phyloP scores from a whole-genome alignment of 2,329 filamentous ascomycete species.

The Knufia fluminis region DNA sequence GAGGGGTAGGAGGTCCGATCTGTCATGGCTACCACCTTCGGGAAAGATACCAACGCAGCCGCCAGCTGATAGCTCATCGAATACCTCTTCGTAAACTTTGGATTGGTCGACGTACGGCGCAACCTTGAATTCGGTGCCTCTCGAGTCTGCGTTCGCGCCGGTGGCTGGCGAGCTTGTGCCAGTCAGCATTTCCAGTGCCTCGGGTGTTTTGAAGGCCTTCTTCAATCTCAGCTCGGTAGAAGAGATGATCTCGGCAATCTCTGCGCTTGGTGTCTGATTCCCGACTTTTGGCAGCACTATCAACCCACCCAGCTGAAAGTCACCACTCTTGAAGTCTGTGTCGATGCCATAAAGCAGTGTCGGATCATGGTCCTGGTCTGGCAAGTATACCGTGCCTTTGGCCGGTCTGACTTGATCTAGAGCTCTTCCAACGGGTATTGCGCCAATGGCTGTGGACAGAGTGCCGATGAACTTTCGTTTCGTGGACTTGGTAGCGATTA shows the following conservation, averaged over 20 bases:
- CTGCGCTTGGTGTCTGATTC: slow-evolving; percentile 68
- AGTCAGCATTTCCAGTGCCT: slow-evolving; percentile 71
- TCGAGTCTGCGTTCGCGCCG: slow-evolving; percentile 32
- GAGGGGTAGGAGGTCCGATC: slow-evolving; percentile 79
- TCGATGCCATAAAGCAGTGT: slow-evolving; percentile 69
- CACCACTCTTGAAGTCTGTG: slow-evolving; percentile 66
- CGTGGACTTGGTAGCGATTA: slow-evolving; percentile 94
- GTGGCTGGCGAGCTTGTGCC: slow-evolving; percentile 45
- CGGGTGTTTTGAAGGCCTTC: slow-evolving; percentile 70
- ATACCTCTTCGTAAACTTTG: slow-evolving; percentile 87
- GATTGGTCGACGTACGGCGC: slow-evolving; percentile 92
- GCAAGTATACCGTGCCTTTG: slow-evolving; percentile 73
- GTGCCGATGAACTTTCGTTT: slow-evolving; percentile 80
- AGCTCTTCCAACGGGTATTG: slow-evolving; percentile 85
- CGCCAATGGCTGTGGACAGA: slow-evolving; percentile 73
- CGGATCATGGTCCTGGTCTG: slow-evolving; percentile 77
- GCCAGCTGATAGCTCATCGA: slow-evolving; percentile 67
- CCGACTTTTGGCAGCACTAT: slow-evolving; percentile 79
- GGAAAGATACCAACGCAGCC: slow-evolving; percentile 96
- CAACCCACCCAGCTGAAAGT: slow-evolving; percentile 69
- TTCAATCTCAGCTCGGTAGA: slow-evolving; percentile 77
- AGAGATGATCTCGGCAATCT: slow-evolving; percentile 72
- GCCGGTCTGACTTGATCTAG: slow-evolving; percentile 79
- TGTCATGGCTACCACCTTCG: slow-evolving; percentile 91
- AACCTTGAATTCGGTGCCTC: slow-evolving; percentile 66